phyloP scores from a whole-genome alignment of 768 basidiomycete species.

The Aureoboletus auriporus region DNA sequence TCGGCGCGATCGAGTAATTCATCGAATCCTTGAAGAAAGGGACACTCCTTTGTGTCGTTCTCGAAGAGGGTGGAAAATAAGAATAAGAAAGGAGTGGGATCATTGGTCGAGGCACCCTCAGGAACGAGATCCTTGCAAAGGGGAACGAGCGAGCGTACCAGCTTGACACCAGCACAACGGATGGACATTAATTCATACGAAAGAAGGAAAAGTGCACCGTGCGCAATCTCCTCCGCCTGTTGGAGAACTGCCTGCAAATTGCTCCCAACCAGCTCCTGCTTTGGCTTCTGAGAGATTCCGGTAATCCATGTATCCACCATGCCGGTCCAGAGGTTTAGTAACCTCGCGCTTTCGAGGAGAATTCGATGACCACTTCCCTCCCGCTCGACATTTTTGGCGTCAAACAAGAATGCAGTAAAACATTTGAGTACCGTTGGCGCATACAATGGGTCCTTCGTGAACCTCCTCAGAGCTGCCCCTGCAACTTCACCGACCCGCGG shows the following conservation, averaged over 20 bases:
- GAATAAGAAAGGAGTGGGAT: constrained; percentile 26
- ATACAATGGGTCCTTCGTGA: constrained; percentile 58
- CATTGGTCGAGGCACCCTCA: constrained; percentile 27
- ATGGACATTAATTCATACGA: constrained; percentile 50
- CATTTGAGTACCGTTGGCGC: constrained; percentile 56
- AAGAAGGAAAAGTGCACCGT: constrained; percentile 72
- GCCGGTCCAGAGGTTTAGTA: constrained; percentile 71
- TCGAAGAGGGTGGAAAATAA: constrained; percentile 53
- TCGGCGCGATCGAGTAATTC: constrained; percentile 63
- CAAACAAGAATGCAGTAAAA: constrained; percentile 73
- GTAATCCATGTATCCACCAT: constrained; percentile 69
- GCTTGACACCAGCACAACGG: constrained; percentile 57
- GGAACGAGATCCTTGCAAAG: constrained; percentile 43
- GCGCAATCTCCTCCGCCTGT: constrained; percentile 60
- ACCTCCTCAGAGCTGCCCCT: constrained; percentile 61
- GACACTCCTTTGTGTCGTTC: constrained; percentile 40
- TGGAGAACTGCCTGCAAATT: constrained; percentile 40
- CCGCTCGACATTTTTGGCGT: constrained; percentile 55
- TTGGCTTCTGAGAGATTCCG: constrained; percentile 39
- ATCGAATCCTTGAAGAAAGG: constrained; percentile 58
- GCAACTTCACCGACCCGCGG: constrained; percentile 70
- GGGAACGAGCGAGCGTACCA: constrained; percentile 54
- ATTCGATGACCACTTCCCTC: constrained; percentile 63
- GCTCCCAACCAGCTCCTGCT: constrained; percentile 36
- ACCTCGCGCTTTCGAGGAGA: constrained; percentile 59